These are phyloP conservation scores for Ochetophila trinervis DNA, from an alignment of 306 rosid species.

Conservation along the genomic window DNA sequence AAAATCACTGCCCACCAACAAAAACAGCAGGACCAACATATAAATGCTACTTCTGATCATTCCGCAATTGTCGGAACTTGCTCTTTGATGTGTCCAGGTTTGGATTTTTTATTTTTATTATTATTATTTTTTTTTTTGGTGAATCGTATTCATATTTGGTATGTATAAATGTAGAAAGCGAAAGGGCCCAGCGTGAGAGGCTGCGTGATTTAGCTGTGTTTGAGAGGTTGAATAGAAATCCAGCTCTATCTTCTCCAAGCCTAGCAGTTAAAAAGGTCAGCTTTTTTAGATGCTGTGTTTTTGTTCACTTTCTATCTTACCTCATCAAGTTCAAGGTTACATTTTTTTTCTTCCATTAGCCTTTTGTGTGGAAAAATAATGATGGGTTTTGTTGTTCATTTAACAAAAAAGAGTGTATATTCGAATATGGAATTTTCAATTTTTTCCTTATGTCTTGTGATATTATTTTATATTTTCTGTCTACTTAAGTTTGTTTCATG, in stretches of 20 bases:
- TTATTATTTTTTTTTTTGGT: neutral
- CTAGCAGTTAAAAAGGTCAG: constrained; percentile 85
- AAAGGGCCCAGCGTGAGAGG: constrained; percentile 77
- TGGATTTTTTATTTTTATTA: neutral
- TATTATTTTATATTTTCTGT: too few species aligned
- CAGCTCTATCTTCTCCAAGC: constrained; percentile 57
- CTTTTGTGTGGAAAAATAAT: too few species aligned
- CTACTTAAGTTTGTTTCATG: neutral
- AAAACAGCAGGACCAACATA: constrained; percentile 12
- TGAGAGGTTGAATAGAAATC: constrained; percentile 76
- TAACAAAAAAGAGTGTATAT: too few species aligned
- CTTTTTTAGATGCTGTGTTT: neutral
- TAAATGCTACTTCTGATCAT: constrained; percentile 25
- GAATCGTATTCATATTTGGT: neutral
- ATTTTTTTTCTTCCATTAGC: too few species aligned
- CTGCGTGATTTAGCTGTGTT: constrained; percentile 81
- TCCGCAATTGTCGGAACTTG: constrained; percentile 58
- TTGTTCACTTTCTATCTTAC: neutral
- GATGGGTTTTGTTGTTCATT: too few species aligned
- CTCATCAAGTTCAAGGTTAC: too few species aligned
- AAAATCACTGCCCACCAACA: neutral
- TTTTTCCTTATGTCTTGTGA: too few species aligned
- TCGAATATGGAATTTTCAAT: too few species aligned
- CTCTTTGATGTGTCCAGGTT: constrained; percentile 89
- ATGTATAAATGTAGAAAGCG: constrained; percentile 45